Evolutionary conservation across 805 yeast species (phyloP), one percentile per base, ranked within the genome.

Genomic region (Wickerhamomyces subpelliculosus): DNA sequence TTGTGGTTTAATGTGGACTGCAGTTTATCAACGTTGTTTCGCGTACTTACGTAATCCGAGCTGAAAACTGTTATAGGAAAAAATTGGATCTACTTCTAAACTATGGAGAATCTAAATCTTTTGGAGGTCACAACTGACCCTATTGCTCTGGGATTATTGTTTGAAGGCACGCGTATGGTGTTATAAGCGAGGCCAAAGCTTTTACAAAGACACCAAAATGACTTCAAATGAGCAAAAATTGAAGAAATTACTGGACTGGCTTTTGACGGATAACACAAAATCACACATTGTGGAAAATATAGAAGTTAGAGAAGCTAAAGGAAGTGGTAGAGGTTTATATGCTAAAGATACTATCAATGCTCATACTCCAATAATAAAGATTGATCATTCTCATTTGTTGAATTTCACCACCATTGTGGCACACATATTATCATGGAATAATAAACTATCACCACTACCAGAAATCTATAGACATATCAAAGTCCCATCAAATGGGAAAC

Each of bases 251-350:
- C 25, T 51, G 1, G 23, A 38, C 8, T 68, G 73, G 73, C 50
- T 69, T 10, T 34, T 35, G 19, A 9, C 36, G 9, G 41, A 38
- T 44, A 0, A 46, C 47, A 43, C 41, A 4, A 36, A 40, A 8
- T 56, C 65, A 24, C 35, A 34, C 20, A 54, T 78, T 4, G 64
- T 75, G 2, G 49, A 63, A 1, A 66, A 62, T 26, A 51, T 78
- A 7, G 48, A 48, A 2, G 68, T 80, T 8, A 52, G 48, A 11
- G 70, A 72, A 23, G 62, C 69, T 11, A 47, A 49, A 1, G 62
- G 58, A 9, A 62, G 75, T 13, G 95, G 95, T 14, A 70, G 88
- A 54, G 84, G 86, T 40, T 68, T 86, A 20, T 61, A 70, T 47
- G 70, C 81, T 17, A 39, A 17, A 4, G 52, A 53, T 0, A 35